Percentiles rank a stretch among this genome's conserved stretches.
Evolutionary conservation across 371 early-diverging fungal genomes (phyloP).

Genomic region (Mucor piriformis): DNA sequence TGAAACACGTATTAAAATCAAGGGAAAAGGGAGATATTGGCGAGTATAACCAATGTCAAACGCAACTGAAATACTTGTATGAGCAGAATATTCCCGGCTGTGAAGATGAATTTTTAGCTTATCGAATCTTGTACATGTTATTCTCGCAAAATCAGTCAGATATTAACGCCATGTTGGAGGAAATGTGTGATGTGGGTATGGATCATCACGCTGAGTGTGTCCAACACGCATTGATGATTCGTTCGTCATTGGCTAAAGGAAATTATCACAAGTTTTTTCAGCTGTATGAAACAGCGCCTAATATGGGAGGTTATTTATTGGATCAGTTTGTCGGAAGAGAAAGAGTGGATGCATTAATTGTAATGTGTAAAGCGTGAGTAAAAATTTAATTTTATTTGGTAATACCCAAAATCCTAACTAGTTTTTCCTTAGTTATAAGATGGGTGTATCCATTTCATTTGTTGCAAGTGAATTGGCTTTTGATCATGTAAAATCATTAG

Average conservation of each 20-base stretch:
- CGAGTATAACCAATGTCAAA: conserved; percentile 97
- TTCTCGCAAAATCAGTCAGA: conserved; percentile 85
- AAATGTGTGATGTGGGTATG: conserved; percentile 67
- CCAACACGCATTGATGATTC: conserved; percentile 82
- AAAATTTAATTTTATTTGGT: neutral
- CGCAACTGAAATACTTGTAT: conserved; percentile 90
- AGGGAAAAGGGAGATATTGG: conserved; percentile 78
- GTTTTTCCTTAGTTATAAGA: conserved; percentile 53
- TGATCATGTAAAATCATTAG: conserved; percentile 27
- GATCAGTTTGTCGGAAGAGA: conserved; percentile 89
- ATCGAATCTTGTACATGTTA: conserved; percentile 88
- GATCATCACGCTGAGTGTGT: conserved; percentile 59
- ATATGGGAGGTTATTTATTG: conserved; percentile 87
- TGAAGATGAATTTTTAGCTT: conserved; percentile 87
- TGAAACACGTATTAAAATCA: neutral
- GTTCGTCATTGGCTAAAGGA: conserved; percentile 72
- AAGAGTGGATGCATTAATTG: conserved; percentile 71
- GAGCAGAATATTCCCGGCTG: conserved; percentile 66
- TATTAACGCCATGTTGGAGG: conserved; percentile 74
- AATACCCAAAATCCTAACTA: neutral
- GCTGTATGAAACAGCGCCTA: conserved; percentile 77
- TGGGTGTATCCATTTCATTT: conserved; percentile 44
- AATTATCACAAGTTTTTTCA: conserved; percentile 85
- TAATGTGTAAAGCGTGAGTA: conserved; percentile 75
- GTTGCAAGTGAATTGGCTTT: conserved; percentile 54